Conservation (phyloP, 306 rosid genomes). For the Quercus suber region DNA sequence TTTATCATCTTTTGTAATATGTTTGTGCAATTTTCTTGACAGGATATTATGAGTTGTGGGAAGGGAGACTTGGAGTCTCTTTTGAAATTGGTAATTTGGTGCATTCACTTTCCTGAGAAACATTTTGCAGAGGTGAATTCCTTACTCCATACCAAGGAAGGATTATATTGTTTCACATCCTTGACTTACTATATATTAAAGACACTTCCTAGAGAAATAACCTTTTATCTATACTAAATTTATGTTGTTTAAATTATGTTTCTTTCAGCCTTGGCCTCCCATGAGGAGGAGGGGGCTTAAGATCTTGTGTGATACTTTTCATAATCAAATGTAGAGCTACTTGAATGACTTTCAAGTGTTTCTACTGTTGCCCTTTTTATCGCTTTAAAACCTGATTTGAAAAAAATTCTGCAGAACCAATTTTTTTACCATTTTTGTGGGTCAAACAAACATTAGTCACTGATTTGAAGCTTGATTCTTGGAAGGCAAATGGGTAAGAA, state of each 20-base stretch:
- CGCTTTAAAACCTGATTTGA: neutral
- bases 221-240: no score
- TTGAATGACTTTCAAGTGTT: neutral
- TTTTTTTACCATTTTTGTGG: neutral
- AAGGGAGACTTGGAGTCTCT: conserved; percentile 55
- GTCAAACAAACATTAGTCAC: neutral
- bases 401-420: neutral
- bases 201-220: neutral
- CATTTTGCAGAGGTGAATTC: conserved; percentile 82
- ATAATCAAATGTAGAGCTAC: no score
- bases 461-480: neutral
- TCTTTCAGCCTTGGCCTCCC: no score
- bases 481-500: neutral
- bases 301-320: no score
- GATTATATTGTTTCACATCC: neutral
- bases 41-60: conserved; percentile 63
- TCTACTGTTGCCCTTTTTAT: neutral
- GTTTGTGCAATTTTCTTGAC: conserved; percentile 26
- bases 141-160: neutral
- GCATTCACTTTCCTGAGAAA: conserved; percentile 70
- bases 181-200: neutral
- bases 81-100: conserved; percentile 43
- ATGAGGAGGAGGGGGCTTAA: no score
- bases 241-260: no score
- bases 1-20: neutral